Evolutionary conservation across 345 rosid genomes (phyloP), one percentile per base, ranked within the genome.

Genomic region (Pistacia vera): DNA sequence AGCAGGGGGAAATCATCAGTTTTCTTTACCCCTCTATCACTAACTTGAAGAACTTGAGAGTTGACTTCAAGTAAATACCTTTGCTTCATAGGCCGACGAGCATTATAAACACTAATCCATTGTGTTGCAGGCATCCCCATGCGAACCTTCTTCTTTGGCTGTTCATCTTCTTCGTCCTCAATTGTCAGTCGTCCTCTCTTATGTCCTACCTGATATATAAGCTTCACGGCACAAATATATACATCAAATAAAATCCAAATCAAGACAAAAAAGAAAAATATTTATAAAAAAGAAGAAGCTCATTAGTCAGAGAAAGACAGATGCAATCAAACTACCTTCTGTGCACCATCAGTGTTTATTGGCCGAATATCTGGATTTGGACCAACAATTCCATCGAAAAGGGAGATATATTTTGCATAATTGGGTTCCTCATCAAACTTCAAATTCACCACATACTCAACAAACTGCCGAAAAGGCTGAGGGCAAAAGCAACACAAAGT

Each of bases 111-210:
- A 80, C 98, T 95, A 77, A 95, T 95, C 99, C 99, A 95, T 78
- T 95, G 99, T 41, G 92, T 91, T 79, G 97, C 95, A 66, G 99
- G 99, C 99, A 93, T 93, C 72, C 99, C 99, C 92, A 95, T 87
- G 56, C 99, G 88, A 71, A 95, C 84, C 85, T 93, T 95, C 76
- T 91, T 91, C 90, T 95, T 95, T 67, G 97, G 91, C 71, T 93
- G 99, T 77, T 93, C 97, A 79, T 93, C 96, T 28, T 89, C 98
- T 75, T 95, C 99, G 57, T 90, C 97, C 69, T 90, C 99, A 84
- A 90, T 90, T 49, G 90, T 92, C 80, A 90, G 70, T 49, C 99
- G 82, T 41, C 99, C 98, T 73, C 99, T 90, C 92, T 95, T 95
- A 72, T 92, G 97, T 56, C 99, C 99, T 75, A 95, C 99, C 82